Evolutionary conservation across 495 filamentous ascomycete species (phyloP), one percentile per base, ranked within the genome.

Genomic region (Penicillium bovifimosum): DNA sequence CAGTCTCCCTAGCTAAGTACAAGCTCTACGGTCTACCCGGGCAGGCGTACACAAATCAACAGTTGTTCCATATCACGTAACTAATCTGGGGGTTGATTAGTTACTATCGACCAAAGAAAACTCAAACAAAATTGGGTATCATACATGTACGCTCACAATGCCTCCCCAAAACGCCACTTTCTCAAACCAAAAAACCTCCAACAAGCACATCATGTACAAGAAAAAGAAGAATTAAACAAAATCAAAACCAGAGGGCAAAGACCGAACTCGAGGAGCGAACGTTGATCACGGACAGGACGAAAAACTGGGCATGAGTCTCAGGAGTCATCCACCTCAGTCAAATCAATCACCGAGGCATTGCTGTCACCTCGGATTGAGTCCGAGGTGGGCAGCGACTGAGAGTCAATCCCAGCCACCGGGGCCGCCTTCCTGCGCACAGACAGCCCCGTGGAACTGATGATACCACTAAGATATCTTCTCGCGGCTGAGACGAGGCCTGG

Each of bases 381-480:
- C 14, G 46, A 40, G 5, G n/a, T 14, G 27, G 26, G 9, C 14
- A 14, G 14, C 28, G 8, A 9, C 16, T 42, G 33, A 35, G 47
- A 9, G 6, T 8, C 16, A 27, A 20, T 1, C 17, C 33, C 8
- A 6, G 36, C 24, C 1, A 42, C 16, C 14, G 3, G 20, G 11
- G 35, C 17, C 11, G 38, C 14, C 9, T 40, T 41, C 13, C n/a
- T 52, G 29, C 54, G 52, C 9, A 53, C 32, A 3, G 51, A 53
- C 28, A 72, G 68, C 6, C 74, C 73, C n/a, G 83, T 55, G 38
- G 69, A 63, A 7, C 76, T 76, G 38, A 81, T 76, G 16, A 85
- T 65, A 9, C 80, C 81, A 5, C 60, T 55, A 10, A 87, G 56
- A 61, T 87, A 86, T 26, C 70, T 73, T 47, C 69, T 76, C 1